Base-by-base conservation (phyloP, 2,329 filamentous ascomycete genomes). In the Neopestalotiopsis clavispora region DNA sequence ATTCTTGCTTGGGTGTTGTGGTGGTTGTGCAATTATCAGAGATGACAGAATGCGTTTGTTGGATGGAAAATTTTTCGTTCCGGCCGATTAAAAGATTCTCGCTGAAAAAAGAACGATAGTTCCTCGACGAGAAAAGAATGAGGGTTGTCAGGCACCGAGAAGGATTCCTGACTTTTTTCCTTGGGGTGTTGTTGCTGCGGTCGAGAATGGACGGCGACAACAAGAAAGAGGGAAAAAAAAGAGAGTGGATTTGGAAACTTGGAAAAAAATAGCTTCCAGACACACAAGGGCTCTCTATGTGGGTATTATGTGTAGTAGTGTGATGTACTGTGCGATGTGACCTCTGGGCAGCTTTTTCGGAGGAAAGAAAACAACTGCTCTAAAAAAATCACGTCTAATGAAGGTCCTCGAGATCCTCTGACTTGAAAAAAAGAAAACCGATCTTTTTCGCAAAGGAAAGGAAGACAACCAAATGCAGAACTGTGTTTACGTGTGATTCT, bases 401-500 rank as follows among this genome's bases (percentile, higher is more conserved):
- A 67, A 73, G 74, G 78, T 75, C 79, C 78, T 78, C 74, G 72
- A 75, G 71, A 78, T 81, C 80, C 83, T 83, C 79, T 79, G 77
- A 80, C 77, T 74, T 38, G 34, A 72, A 74, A 69, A 62, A 77
- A 76, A 80, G 78, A 77, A 77, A 77, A 74, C 73, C 56, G 74
- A 77, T 74, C 76, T 74, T 80, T 82, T 84, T 84, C 80, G 77
- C 80, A 83, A 84, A 80, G 78, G 78, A 81, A 78, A 62, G 77
- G 78, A 80, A 80, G 80, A 81, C 78, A 74, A 67, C 69, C 70
- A 78, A 77, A 77, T 72, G 73, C 73, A 74, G 74, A 79, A 74
- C 65, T 71, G 69, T 71, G 73, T 71, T 72, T 79, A 28, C 75
- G 75, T 78, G 77, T 75, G 70, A 72, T 79, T 78, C 76, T 72